Evolutionary conservation across 208 protist species (phyloP).

Genomic region (Acanthamoeba healyi): DNA sequence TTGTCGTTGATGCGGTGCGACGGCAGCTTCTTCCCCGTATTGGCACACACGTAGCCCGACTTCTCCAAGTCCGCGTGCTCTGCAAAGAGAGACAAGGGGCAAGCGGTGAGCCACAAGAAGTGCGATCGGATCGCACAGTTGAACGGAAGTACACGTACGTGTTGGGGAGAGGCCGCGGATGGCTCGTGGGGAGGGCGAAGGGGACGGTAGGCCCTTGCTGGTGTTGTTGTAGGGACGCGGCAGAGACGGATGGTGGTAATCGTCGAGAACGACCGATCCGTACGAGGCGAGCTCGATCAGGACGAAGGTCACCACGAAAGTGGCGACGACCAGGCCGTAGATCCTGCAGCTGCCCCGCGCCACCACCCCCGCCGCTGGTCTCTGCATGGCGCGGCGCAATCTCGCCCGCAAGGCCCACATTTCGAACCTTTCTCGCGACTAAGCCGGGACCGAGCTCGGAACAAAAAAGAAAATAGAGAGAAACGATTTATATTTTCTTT

Average conservation of each 20-base stretch:
- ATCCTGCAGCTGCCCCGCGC: not conserved
- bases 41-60: not conserved
- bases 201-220: too few species aligned
- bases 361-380: not conserved
- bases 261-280: not conserved
- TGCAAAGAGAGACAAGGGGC: too few species aligned
- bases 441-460: too few species aligned
- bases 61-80: not conserved
- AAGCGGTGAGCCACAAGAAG: not conserved
- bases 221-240: too few species aligned
- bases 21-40: not conserved
- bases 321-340: not conserved
- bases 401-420: too few species aligned
- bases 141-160: constrained; percentile 7
- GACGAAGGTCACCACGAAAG: not conserved
- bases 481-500: too few species aligned
- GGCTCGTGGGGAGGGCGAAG: too few species aligned
- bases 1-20: constrained; percentile 18
- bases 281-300: not conserved
- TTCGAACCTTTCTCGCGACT: too few species aligned
- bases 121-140: not conserved
- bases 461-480: not conserved
- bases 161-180: not conserved
- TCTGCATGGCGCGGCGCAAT: not conserved
- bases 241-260: not conserved